A percentile compares a stretch with the other conserved stretches of the same genome.
phyloP scores from a whole-genome alignment of 306 rosid genomes.

The Ormosia semicastrata region DNA sequence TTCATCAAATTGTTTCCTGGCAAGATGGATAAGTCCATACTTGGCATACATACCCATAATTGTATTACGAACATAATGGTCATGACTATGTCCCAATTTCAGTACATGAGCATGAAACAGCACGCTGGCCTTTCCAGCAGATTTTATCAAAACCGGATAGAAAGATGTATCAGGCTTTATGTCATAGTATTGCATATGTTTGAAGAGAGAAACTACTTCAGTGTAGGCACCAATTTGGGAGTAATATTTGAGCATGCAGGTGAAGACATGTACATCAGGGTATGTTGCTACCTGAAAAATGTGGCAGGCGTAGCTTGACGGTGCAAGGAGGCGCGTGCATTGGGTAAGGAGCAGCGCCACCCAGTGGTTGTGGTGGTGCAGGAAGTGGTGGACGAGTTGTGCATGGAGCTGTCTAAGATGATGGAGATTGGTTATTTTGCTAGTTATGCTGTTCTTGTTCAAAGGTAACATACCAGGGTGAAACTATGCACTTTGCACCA shows the following conservation, averaged over 20 bases:
- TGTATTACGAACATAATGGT: constrained; percentile 53
- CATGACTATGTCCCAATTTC: constrained; percentile 43
- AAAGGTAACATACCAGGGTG: constrained; percentile 21
- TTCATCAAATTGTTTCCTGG: constrained; percentile 54
- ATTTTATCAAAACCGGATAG: constrained; percentile 50
- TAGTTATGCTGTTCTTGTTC: constrained; percentile 14
- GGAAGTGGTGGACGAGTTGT: constrained; percentile 42
- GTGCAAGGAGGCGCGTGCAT: constrained; percentile 63
- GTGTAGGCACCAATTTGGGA: constrained; percentile 31
- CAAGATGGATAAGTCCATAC: constrained; percentile 42
- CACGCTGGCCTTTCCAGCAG: constrained; percentile 38
- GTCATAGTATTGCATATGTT: constrained; percentile 30
- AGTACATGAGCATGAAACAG: constrained; percentile 50
- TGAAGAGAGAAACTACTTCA: constrained; percentile 41
- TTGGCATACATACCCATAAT: constrained; percentile 43
- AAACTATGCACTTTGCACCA: neutral
- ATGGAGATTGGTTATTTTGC: constrained; percentile 28
- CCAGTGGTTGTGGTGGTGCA: constrained; percentile 51
- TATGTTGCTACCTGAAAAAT: constrained; percentile 39
- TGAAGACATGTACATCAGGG: constrained; percentile 43
- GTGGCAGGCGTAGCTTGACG: constrained; percentile 40
- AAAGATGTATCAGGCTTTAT: constrained; percentile 36
- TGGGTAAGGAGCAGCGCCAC: constrained; percentile 46
- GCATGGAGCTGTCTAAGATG: constrained; percentile 56
- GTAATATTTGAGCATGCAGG: constrained; percentile 57